These are phyloP conservation scores for Suhomyces sp. DNA, from an alignment of 805 yeast genomes.

Conservation along the genomic window DNA sequence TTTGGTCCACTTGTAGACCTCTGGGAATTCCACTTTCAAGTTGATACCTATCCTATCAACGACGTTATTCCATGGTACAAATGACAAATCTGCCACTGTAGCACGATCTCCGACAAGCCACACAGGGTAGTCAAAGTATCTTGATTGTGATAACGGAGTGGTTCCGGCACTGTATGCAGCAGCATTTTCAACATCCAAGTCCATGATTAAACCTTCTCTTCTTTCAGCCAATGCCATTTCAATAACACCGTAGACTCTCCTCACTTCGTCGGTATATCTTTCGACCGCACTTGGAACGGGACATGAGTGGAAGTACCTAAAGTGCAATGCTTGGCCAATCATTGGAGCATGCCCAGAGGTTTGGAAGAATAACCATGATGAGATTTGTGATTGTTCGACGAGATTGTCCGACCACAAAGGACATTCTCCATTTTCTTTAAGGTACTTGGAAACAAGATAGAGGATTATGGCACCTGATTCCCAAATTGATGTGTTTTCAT, in stretches of 20 bases:
- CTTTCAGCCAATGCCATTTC: conserved; percentile 94
- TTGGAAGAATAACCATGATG: conserved; percentile 90
- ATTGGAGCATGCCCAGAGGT: conserved; percentile 98
- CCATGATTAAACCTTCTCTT: conserved; percentile 87
- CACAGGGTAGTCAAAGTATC: conserved; percentile 88
- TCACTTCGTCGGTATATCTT: conserved; percentile 85
- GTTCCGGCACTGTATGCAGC: conserved; percentile 86
- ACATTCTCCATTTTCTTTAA: conserved; percentile 63
- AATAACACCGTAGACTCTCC: conserved; percentile 88
- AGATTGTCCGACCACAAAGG: conserved; percentile 77
- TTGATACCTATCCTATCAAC: conserved; percentile 90
- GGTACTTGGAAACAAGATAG: conserved; percentile 69
- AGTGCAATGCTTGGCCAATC: conserved; percentile 96
- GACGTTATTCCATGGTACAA: conserved; percentile 96
- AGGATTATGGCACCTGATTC: conserved; percentile 91
- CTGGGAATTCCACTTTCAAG: conserved; percentile 84
- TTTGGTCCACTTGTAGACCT: conserved; percentile 93
- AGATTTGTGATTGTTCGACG: conserved; percentile 78
- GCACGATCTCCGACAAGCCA: conserved; percentile 88
- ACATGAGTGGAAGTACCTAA: conserved; percentile 83
- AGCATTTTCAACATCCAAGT: conserved; percentile 80
- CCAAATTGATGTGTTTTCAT: conserved; percentile 82
- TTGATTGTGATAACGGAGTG: conserved; percentile 78
- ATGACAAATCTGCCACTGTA: conserved; percentile 84
- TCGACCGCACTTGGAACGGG: conserved; percentile 87